Conservation (phyloP, 164 flowering plant species). For the Kalanchoe fedtschenkoi region DNA sequence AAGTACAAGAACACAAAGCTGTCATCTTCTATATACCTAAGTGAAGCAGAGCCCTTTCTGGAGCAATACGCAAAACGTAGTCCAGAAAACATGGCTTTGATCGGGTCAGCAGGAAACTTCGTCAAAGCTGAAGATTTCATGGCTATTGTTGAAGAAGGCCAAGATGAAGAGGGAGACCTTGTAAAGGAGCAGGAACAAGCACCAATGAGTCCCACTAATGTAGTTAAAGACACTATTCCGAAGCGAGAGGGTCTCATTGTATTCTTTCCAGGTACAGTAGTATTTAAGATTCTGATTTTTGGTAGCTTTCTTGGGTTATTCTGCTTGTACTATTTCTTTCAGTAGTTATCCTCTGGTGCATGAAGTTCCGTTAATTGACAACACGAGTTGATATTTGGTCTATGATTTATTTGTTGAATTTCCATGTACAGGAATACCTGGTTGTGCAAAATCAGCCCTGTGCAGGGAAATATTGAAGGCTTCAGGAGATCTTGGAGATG, state of each 20-base stretch:
- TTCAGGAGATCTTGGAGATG: slow-evolving; percentile 68
- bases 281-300: background rate
- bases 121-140: slow-evolving; percentile 77
- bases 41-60: slow-evolving; percentile 92
- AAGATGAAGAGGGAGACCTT: slow-evolving; percentile 89
- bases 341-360: background rate
- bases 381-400: no score
- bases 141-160: slow-evolving; percentile 64
- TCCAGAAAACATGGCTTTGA: slow-evolving; percentile 58
- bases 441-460: slow-evolving; percentile 95
- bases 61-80: slow-evolving; percentile 89
- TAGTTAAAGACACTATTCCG: slow-evolving; percentile 40
- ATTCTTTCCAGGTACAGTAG: slow-evolving; percentile 74
- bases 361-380: background rate
- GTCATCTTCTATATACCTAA: slow-evolving; percentile 64
- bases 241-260: slow-evolving; percentile 75
- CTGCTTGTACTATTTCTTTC: background rate
- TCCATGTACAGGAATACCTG: slow-evolving; percentile 71
- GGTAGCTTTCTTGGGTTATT: background rate
- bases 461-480: slow-evolving; percentile 71
- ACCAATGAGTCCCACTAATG: slow-evolving; percentile 33
- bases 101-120: slow-evolving; percentile 85
- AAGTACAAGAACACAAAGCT: slow-evolving; percentile 64
- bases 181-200: slow-evolving; percentile 28
- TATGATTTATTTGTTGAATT: slow-evolving; percentile 1